Evolutionary conservation across 192 early-diverging fungal genomes (phyloP), one percentile per base, ranked within the genome.

Genomic region (Chytriomyces sp.): DNA sequence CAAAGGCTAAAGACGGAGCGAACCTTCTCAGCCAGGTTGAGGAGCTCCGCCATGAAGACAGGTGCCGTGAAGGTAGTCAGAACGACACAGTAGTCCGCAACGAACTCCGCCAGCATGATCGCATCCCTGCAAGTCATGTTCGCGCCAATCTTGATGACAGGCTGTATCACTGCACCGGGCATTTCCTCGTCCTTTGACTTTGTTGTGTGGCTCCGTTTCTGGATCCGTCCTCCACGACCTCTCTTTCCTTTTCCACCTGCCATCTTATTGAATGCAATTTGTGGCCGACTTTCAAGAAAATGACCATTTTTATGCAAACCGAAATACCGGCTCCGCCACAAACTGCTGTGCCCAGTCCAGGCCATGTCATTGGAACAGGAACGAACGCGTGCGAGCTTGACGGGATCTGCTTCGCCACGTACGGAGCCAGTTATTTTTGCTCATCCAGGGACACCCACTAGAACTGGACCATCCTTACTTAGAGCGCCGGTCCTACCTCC

Each of bases 21-120:
- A 9, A 74, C 72, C 72, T 74, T 74, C 63, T 74, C 72, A 10
- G 63, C 72, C 44, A 74, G 45, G 61, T 74, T 74, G 28, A 63
- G 35, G 60, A 74, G 43, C 44, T 74, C 60, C 3, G 18, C 61
- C 43, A 63, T 44, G 61, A 74, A 74, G 6, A 16, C 10, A n/a
- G 11, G 13, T 2, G 24, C 16, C 13, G 60, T 61, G 28, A 74
- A 74, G 7, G 28, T 35, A 1, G 57, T 61, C 13, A 74, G 4
- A 10, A 63, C 35, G 8, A 74, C 35, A 1, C 7, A 16, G 45
- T 74, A 74, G 72, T 74, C 72, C 18, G 13, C 60, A 45, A 45
- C 45, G 13, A 74, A 11, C 9, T 61, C 26, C 11, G 72, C 72
- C 7, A 10, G 8, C 23, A 74, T 10, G 44, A 74, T 61, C 18